A percentile compares a stretch with the other conserved stretches of the same genome.
These are phyloP conservation scores for Basidioascus undulatus DNA, from an alignment of 768 basidiomycete genomes.

Conservation along the genomic window DNA sequence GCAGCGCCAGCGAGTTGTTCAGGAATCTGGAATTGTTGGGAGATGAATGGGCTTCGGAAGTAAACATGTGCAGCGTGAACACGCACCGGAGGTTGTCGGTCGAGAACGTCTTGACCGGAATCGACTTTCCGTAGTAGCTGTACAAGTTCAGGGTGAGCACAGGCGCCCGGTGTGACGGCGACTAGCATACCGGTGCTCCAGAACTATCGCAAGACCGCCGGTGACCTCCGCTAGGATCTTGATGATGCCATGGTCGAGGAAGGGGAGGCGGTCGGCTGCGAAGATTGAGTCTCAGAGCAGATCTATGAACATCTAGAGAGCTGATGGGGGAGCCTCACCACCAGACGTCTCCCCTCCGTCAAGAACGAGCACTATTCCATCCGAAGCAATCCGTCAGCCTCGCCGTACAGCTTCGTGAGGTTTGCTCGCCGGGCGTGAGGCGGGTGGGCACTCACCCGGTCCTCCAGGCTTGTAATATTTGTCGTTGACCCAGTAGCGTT, in stretches of 20 bases:
- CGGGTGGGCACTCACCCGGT: too few species aligned
- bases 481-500: conserved; percentile 80
- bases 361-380: conserved; percentile 62
- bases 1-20: conserved; percentile 65
- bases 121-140: conserved; percentile 34
- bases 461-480: conserved; percentile 51
- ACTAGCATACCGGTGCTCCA: conserved; percentile 82
- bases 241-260: conserved; percentile 57
- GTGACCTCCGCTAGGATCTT: conserved; percentile 66
- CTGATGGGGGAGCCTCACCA: conserved; percentile 25
- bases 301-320: conserved; percentile 18
- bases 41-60: neutral
- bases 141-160: neutral
- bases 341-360: conserved; percentile 89
- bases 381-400: too few species aligned
- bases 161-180: neutral
- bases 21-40: conserved; percentile 35
- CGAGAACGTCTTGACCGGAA: conserved; percentile 49
- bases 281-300: too few species aligned
- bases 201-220: conserved; percentile 65
- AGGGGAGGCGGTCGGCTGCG: conserved; percentile 22
- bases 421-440: too few species aligned
- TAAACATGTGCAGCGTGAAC: neutral
- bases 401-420: too few species aligned
- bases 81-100: conserved; percentile 54